phyloP scores from a whole-genome alignment of 225 moss, liverwort and hornwort genomes.

The Rhytidiadelphus loreus region DNA sequence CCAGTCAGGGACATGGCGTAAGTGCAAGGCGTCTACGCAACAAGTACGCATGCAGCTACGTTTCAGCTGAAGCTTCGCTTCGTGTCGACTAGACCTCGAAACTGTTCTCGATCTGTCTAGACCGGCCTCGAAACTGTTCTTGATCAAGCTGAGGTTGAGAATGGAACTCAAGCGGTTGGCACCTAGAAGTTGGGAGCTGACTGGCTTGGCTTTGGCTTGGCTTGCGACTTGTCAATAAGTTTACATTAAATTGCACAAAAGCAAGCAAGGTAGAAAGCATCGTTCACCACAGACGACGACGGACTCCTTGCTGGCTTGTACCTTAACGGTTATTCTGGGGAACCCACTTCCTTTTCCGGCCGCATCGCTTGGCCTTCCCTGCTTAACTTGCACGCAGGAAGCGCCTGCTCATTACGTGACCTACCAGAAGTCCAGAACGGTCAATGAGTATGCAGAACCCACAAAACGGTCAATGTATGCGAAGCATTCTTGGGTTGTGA shows the following conservation, averaged over 20 bases:
- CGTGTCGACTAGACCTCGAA: background rate
- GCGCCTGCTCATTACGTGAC: background rate
- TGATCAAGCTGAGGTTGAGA: background rate
- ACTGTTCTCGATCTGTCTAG: background rate
- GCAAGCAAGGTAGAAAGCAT: background rate
- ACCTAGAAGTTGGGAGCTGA: slow-evolving; percentile 4
- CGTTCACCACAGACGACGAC: too few relatives aligned
- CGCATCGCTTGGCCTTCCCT: background rate
- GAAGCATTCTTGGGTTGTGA: background rate
- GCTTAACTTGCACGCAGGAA: slow-evolving; percentile 3
- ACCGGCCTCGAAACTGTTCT: too few relatives aligned
- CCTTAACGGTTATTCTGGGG: background rate
- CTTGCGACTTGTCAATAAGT: too few relatives aligned
- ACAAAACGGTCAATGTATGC: background rate
- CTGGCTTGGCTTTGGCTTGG: too few relatives aligned
- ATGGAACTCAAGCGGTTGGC: background rate
- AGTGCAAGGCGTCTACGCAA: background rate
- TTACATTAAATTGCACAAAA: background rate
- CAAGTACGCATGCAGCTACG: background rate
- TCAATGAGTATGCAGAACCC: too few relatives aligned
- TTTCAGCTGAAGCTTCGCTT: too few relatives aligned
- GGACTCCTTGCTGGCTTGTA: background rate
- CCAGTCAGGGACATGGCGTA: background rate
- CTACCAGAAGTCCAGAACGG: background rate
- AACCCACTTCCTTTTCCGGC: background rate